phyloP scores from a whole-genome alignment of 805 yeast species.

The Candida manassasensis region DNA sequence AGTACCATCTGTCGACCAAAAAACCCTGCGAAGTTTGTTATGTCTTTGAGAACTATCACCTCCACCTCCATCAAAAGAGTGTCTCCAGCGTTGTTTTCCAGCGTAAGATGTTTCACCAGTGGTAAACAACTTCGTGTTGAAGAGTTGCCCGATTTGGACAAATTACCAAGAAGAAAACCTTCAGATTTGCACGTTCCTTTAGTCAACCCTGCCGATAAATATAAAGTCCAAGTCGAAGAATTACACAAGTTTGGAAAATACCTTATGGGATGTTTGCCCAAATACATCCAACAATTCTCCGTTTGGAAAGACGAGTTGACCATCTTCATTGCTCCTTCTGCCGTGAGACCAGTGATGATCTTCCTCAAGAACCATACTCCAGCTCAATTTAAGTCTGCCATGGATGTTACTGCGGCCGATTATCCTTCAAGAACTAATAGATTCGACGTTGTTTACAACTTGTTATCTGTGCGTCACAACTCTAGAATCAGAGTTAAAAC shows the following conservation, averaged over 20 bases:
- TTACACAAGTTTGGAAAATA: constrained; percentile 79
- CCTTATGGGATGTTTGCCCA: constrained; percentile 73
- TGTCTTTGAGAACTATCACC: constrained; percentile 3
- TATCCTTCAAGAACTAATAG: constrained; percentile 80
- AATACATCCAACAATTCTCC: constrained; percentile 73
- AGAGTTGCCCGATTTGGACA: constrained; percentile 32
- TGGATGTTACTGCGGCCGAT: constrained; percentile 85
- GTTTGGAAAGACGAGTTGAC: constrained; percentile 91
- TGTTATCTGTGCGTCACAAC: constrained; percentile 76
- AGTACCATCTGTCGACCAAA: background rate
- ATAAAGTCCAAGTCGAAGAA: constrained; percentile 60
- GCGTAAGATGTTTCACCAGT: background rate
- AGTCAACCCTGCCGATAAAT: constrained; percentile 75
- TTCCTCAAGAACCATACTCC: constrained; percentile 77
- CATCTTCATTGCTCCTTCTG: constrained; percentile 69
- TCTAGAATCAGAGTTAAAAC: constrained; percentile 87
- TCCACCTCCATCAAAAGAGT: constrained; percentile 1
- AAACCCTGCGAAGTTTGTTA: background rate
- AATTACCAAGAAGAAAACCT: constrained; percentile 35
- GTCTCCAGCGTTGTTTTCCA: background rate
- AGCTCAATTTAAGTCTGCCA: constrained; percentile 69
- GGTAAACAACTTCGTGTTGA: constrained; percentile 1
- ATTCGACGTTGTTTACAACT: constrained; percentile 82
- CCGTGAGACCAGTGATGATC: constrained; percentile 62
- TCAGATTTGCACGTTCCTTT: constrained; percentile 41